phyloP scores from a whole-genome alignment of 192 early-diverging fungal species.

The Oehlia diaphana region DNA sequence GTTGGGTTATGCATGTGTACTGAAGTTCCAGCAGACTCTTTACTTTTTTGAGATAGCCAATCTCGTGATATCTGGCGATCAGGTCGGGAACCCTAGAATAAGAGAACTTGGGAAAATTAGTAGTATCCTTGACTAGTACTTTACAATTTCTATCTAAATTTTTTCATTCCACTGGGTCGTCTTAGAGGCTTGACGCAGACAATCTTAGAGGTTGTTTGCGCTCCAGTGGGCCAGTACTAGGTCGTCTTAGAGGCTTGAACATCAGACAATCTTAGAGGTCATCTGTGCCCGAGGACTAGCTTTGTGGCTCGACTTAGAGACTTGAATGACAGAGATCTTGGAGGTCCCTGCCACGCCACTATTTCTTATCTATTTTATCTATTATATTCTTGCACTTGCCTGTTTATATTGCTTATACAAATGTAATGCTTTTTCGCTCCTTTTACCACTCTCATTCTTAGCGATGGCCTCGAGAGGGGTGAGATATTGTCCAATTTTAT shows the following conservation, averaged over 20 bases:
- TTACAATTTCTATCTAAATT: constrained; percentile 7
- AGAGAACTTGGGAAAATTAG: background rate
- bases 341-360: constrained; percentile 27
- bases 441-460: constrained; percentile 20
- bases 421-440: constrained; percentile 16
- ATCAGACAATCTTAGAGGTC: constrained; percentile 25
- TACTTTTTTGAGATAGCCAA: too few relatives aligned
- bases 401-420: constrained; percentile 17
- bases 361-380: constrained; percentile 20
- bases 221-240: constrained; percentile 25
- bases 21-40: too few relatives aligned
- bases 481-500: constrained; percentile 28
- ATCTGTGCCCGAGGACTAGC: constrained; percentile 25
- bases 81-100: too few relatives aligned
- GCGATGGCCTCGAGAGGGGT: constrained; percentile 21
- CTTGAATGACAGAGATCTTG: constrained; percentile 27
- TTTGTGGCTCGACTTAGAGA: constrained; percentile 29
- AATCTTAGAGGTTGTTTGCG: constrained; percentile 25
- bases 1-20: too few relatives aligned
- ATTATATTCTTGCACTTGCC: constrained; percentile 24
- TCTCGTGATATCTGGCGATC: too few relatives aligned
- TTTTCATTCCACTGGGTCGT: constrained; percentile 18
- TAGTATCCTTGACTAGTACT: constrained; percentile 8
- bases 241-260: constrained; percentile 30
- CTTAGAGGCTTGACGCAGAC: constrained; percentile 25